Conservation (phyloP, 2,329 filamentous ascomycete genomes). For the Aureobasidium sp. region DNA sequence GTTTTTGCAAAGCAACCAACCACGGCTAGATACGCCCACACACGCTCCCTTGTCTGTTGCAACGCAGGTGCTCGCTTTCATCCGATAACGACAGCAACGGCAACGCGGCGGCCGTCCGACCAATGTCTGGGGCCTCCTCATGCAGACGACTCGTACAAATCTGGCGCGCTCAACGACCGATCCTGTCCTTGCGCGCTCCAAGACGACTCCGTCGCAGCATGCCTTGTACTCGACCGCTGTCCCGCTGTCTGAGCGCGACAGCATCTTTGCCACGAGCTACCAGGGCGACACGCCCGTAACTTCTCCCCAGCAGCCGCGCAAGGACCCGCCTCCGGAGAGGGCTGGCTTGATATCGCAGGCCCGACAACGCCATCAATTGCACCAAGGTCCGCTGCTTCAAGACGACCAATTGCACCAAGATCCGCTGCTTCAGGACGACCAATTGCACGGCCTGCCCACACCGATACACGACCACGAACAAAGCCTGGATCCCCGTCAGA, state of each 20-base stretch:
- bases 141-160: slow-evolving; percentile 15
- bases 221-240: slow-evolving; percentile 33
- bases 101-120: slow-evolving; percentile 12
- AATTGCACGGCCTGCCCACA: background rate
- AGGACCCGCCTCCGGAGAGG: background rate
- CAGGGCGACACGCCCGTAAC: slow-evolving; percentile 14
- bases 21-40: background rate
- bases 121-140: slow-evolving; percentile 16
- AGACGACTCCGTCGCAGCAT: slow-evolving; percentile 21
- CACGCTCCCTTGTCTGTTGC: background rate
- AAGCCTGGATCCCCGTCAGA: background rate
- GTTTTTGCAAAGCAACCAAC: slow-evolving; percentile 5
- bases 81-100: background rate
- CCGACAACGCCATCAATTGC: background rate
- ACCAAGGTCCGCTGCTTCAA: background rate
- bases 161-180: slow-evolving; percentile 15
- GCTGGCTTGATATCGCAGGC: slow-evolving; percentile 6
- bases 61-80: background rate
- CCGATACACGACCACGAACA: background rate
- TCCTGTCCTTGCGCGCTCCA: slow-evolving; percentile 7
- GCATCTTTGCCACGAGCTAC: slow-evolving; percentile 58
- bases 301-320: slow-evolving; percentile 6
- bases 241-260: slow-evolving; percentile 55
- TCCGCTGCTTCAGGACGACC: background rate
- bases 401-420: background rate